Percentiles rank a stretch among this genome's conserved stretches.
These are phyloP conservation scores for Euphorbia schlechtendalii DNA, from an alignment of 441 rosid species.

Conservation along the genomic window DNA sequence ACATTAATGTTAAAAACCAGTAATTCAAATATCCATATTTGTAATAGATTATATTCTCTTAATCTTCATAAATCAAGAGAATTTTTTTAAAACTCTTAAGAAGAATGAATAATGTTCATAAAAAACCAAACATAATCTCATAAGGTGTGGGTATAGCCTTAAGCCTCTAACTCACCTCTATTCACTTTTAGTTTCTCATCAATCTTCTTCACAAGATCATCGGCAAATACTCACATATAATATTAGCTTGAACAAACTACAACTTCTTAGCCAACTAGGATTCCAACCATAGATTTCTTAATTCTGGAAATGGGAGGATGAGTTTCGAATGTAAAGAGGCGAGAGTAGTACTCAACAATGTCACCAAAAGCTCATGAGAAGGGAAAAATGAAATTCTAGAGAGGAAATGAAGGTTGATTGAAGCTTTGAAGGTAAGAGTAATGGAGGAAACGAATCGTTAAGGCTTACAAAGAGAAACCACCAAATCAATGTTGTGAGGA, in stretches of 20 bases:
- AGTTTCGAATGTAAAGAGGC: slow-evolving; percentile 20
- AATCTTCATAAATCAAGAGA: slow-evolving; percentile 11
- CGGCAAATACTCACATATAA: slow-evolving; percentile 26
- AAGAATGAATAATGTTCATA: slow-evolving; percentile 22
- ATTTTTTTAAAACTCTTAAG: slow-evolving; percentile 23
- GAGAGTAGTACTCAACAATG: too few relatives aligned
- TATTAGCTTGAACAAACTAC: slow-evolving; percentile 22
- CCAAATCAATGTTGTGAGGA: too few relatives aligned
- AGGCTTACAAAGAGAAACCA: too few relatives aligned
- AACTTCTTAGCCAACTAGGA: slow-evolving; percentile 30
- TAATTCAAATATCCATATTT: too few relatives aligned
- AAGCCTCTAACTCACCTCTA: slow-evolving; percentile 28
- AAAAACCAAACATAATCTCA: slow-evolving; percentile 26
- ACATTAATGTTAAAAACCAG: too few relatives aligned
- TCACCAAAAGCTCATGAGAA: too few relatives aligned
- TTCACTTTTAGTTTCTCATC: slow-evolving; percentile 20
- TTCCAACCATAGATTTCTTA: slow-evolving; percentile 26
- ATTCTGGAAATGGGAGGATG: slow-evolving; percentile 25
- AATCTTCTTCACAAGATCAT: slow-evolving; percentile 23
- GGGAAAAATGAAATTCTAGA: too few relatives aligned
- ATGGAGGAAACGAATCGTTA: too few relatives aligned
- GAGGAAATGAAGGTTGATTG: too few relatives aligned
- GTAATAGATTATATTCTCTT: too few relatives aligned
- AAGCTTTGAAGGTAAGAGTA: too few relatives aligned
- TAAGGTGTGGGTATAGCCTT: slow-evolving; percentile 14